A percentile compares a stretch with the other conserved stretches of the same genome.
phyloP scores from a whole-genome alignment of 2,329 filamentous ascomycete species.

The Aspergillus tamarii region DNA sequence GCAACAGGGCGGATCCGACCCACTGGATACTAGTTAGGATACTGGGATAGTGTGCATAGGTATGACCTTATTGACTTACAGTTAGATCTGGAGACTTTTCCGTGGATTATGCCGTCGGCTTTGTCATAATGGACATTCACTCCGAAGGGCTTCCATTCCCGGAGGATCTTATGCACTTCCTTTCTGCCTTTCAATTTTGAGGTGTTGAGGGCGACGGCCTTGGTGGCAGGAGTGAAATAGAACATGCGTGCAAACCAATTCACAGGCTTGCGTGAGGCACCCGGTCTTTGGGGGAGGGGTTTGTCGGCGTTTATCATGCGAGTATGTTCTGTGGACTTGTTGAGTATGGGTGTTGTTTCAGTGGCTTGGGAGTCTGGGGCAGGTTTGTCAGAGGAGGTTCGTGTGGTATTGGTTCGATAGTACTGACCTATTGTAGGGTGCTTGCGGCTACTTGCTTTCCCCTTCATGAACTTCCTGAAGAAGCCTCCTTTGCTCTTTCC shows the following conservation, averaged over 20 bases:
- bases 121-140: slow-evolving; percentile 81
- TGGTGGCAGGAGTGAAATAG: slow-evolving; percentile 80
- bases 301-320: slow-evolving; percentile 23
- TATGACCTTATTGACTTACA: slow-evolving; percentile 60
- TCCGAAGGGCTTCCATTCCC: slow-evolving; percentile 81
- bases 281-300: slow-evolving; percentile 18
- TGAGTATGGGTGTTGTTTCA: slow-evolving; percentile 16
- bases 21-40: slow-evolving; percentile 52
- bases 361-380: slow-evolving; percentile 12
- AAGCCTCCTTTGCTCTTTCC: slow-evolving; percentile 49
- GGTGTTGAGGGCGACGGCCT: slow-evolving; percentile 74
- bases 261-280: slow-evolving; percentile 54
- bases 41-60: slow-evolving; percentile 7
- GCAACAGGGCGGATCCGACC: slow-evolving; percentile 84
- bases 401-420: background rate
- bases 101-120: slow-evolving; percentile 76
- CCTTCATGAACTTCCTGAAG: slow-evolving; percentile 58
- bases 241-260: slow-evolving; percentile 91
- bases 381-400: background rate
- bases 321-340: slow-evolving; percentile 20
- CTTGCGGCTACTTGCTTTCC: slow-evolving; percentile 43
- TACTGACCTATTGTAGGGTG: slow-evolving; percentile 43
- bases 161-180: slow-evolving; percentile 74
- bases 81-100: slow-evolving; percentile 74
- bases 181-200: slow-evolving; percentile 74